Conservation (phyloP, 1,284 basidiomycete genomes). For the Exobasidium rhododendri region DNA sequence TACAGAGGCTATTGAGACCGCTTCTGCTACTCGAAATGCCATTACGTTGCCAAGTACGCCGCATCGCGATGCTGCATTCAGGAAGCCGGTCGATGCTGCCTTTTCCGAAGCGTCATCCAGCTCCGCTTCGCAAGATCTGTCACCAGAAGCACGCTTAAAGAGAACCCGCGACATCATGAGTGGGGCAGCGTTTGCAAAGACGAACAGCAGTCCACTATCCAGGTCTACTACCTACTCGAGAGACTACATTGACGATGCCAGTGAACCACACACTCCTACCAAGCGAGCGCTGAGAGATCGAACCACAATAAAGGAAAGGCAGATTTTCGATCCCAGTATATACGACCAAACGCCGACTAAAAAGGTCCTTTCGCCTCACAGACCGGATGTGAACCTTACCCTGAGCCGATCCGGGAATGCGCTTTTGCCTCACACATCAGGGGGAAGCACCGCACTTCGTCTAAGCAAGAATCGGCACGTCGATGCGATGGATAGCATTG, state of each 20-base stretch:
- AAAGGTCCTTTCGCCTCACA: neutral
- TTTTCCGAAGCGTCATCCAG: neutral
- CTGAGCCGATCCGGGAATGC: neutral
- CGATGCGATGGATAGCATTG: neutral
- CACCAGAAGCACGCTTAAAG: slow-evolving; percentile 1
- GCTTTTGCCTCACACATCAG: neutral
- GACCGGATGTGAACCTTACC: neutral
- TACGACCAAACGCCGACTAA: neutral
- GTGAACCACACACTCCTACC: neutral
- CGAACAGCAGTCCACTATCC: neutral
- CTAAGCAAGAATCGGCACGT: too few species aligned
- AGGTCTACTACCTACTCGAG: neutral
- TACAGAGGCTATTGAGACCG: neutral
- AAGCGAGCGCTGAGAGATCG: neutral
- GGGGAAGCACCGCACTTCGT: neutral
- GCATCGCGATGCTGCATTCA: neutral
- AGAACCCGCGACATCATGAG: slow-evolving; percentile 7
- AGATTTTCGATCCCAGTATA: neutral
- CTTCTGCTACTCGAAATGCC: neutral
- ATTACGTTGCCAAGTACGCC: neutral
- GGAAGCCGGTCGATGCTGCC: neutral
- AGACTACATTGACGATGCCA: neutral
- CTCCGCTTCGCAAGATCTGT: neutral
- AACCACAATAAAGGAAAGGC: neutral
- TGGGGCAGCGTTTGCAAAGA: neutral